Percentiles rank a stretch among this genome's conserved stretches.
These are phyloP conservation scores for Aspergillus arachidicola DNA, from an alignment of 2,329 filamentous ascomycete species.

Conservation along the genomic window DNA sequence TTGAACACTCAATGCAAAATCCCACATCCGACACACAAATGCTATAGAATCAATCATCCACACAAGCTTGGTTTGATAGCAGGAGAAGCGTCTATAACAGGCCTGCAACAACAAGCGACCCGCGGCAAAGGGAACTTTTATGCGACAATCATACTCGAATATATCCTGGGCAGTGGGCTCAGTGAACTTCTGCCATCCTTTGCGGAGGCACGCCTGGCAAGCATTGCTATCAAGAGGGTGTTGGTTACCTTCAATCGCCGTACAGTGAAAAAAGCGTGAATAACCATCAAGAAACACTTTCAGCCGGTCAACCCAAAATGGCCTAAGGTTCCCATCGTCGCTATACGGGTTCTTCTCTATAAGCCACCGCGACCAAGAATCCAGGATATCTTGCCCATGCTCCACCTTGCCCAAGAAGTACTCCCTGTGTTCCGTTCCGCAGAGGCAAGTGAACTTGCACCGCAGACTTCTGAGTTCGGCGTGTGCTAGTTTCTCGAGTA, in stretches of 20 bases:
- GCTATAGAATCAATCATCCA: background rate
- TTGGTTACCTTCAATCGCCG: background rate
- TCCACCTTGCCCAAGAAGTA: constrained; percentile 13
- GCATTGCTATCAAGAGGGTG: background rate
- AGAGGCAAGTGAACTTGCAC: constrained; percentile 10
- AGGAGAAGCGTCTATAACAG: background rate
- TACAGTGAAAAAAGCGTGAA: background rate
- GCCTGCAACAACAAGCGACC: background rate
- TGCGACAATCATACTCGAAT: background rate
- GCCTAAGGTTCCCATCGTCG: constrained; percentile 8
- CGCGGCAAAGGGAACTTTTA: background rate
- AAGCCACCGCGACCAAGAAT: constrained; percentile 19
- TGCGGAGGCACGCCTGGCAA: constrained; percentile 17
- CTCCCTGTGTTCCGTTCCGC: constrained; percentile 9
- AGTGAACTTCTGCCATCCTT: constrained; percentile 18
- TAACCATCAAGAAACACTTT: background rate
- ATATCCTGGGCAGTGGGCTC: constrained; percentile 4
- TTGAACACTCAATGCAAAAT: background rate
- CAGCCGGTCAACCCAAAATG: constrained; percentile 18
- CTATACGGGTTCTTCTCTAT: constrained; percentile 11
- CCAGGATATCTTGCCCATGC: constrained; percentile 10
- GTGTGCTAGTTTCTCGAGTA: constrained; percentile 15
- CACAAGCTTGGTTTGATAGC: background rate
- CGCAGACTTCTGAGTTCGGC: constrained; percentile 14
- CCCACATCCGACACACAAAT: background rate